Conservation (phyloP, 352 stramenopile genomes). For the Phytophthora rubi region DNA sequence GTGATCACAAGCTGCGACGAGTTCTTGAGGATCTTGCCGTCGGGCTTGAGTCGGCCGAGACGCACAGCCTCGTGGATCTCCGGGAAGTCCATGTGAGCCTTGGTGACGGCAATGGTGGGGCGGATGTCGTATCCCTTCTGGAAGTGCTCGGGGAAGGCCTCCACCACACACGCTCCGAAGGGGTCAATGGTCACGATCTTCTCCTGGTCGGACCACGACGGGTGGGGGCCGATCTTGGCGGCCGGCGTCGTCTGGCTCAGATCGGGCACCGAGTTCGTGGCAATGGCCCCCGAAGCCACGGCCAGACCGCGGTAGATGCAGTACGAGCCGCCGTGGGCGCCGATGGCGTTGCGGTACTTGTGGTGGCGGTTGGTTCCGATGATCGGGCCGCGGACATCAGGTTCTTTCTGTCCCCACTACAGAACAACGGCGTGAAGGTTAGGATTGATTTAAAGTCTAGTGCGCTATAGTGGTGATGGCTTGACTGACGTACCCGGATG, state of each 20-base stretch:
- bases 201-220: conserved; percentile 95
- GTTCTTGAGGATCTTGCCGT: conserved; percentile 96
- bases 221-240: conserved; percentile 97
- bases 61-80: conserved; percentile 97
- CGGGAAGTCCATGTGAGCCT: conserved; percentile 99
- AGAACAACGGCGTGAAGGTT: conserved; percentile 3
- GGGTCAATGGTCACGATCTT: conserved; percentile 92
- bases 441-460: not conserved
- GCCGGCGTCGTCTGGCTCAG: conserved; percentile 95
- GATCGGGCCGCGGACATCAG: conserved; percentile 91
- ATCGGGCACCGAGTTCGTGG: conserved; percentile 69
- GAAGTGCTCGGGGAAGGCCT: conserved; percentile 94
- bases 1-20: conserved; percentile 93
- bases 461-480: not conserved
- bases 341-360: conserved; percentile 98
- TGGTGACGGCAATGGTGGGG: conserved; percentile 96
- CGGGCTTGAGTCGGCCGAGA: conserved; percentile 93
- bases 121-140: conserved; percentile 98
- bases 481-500: conserved; percentile 67
- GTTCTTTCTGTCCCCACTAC: conserved; percentile 93
- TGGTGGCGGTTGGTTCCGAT: conserved; percentile 97
- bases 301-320: conserved; percentile 98
- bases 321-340: conserved; percentile 97
- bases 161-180: conserved; percentile 77
- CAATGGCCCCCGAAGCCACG: conserved; percentile 82